phyloP scores from a whole-genome alignment of 495 filamentous ascomycete species.

The Xylaria venustula region DNA sequence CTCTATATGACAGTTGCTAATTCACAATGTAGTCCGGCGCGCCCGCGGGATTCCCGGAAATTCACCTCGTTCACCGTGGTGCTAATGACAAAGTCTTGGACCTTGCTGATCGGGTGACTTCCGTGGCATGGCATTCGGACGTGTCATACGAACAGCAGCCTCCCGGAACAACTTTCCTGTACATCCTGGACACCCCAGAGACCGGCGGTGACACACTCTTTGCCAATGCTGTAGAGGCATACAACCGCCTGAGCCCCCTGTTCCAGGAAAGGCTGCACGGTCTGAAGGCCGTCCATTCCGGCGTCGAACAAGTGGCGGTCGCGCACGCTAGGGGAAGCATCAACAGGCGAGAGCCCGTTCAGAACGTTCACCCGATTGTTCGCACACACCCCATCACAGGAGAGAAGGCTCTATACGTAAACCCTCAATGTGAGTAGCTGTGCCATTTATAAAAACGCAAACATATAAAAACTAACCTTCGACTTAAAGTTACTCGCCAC shows the following conservation, averaged over 20 bases:
- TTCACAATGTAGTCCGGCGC: constrained; percentile 50
- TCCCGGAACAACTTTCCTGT: constrained; percentile 82
- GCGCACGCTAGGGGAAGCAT: constrained; percentile 57
- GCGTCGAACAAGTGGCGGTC: constrained; percentile 65
- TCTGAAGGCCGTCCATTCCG: constrained; percentile 73
- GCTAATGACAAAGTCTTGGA: constrained; percentile 59
- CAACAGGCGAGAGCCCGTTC: constrained; percentile 68
- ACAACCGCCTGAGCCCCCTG: constrained; percentile 68
- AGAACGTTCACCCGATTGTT: constrained; percentile 69
- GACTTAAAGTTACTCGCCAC: constrained; percentile 57
- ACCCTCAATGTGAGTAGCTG: constrained; percentile 71
- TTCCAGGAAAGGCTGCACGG: constrained; percentile 74
- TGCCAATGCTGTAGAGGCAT: constrained; percentile 70
- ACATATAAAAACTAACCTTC: background rate
- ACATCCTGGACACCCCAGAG: constrained; percentile 72
- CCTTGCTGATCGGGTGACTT: constrained; percentile 61
- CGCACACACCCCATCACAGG: constrained; percentile 80
- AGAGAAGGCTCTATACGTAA: constrained; percentile 84
- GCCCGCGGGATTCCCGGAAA: constrained; percentile 67
- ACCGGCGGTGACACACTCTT: constrained; percentile 81
- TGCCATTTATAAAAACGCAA: background rate
- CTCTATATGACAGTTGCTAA: no score
- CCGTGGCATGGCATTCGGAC: constrained; percentile 80
- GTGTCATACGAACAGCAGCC: constrained; percentile 81
- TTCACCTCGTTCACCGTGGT: constrained; percentile 77